Evolutionary conservation across 2,329 filamentous ascomycete genomes (phyloP), one percentile per base, ranked within the genome.

Genomic region (Metarhizium robertsii): DNA sequence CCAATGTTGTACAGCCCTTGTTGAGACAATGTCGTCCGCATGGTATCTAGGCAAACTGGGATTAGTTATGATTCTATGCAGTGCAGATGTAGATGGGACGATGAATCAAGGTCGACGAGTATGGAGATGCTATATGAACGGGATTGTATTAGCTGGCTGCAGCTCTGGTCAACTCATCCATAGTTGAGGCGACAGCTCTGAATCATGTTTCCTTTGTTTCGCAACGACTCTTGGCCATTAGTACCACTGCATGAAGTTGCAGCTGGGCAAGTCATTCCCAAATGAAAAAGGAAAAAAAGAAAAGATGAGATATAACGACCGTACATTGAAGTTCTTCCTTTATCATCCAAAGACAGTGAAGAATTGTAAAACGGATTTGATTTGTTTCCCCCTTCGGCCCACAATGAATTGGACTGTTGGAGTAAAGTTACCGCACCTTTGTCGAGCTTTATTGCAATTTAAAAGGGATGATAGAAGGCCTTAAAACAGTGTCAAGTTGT

Each of bases 61-160:
- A 56, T 61, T 64, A 36, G 29, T 66, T 65, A 68, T 68, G 67
- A 66, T 64, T 65, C 60, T 66, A 63, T 61, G 65, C 65, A 64
- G 64, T 63, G 68, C 65, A 67, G 60, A 67, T 69, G 65, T 64
- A 62, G 62, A 67, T 64, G 64, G 60, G 64, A 67, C 67, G 65
- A 70, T 69, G 67, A 69, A 66, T 43, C 52, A 69, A 69, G 70
- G 71, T 74, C 68, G 67, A 72, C 71, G 66, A 66, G 62, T 61
- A 62, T 64, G 68, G 67, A 66, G 67, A 66, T 65, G 69, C 64
- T 73, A 73, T 74, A 71, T 75, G 71, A 73, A 73, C 67, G 66
- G 67, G 65, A 66, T 70, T 71, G 70, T 73, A 71, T 72, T 65
- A 66, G 67, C 73, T 74, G 70, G 67, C 66, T 66, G 67, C 65